Conservation (phyloP, 805 yeast genomes). For the Maudiozyma serrabonitensis region DNA sequence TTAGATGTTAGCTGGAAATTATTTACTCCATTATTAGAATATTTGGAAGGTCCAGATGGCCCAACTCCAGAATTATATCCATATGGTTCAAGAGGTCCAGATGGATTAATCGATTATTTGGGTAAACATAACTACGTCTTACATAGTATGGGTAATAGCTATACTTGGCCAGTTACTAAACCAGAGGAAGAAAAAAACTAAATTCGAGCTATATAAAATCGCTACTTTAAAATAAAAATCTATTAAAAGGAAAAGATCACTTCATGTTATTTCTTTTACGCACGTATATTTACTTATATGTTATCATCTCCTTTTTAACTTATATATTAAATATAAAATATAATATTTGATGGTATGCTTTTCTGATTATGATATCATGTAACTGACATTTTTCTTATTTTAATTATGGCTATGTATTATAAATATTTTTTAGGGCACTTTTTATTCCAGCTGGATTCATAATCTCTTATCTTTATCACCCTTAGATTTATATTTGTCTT, state of each 20-base stretch:
- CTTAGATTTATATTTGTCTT: slow-evolving; percentile 52
- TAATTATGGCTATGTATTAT: too few species aligned
- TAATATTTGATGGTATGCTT: too few species aligned
- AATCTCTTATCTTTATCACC: not conserved
- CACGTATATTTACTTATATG: not conserved
- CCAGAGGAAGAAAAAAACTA: slow-evolving; percentile 19
- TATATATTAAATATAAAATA: too few species aligned
- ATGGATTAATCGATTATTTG: slow-evolving; percentile 50
- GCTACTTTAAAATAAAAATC: not conserved
- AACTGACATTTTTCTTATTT: too few species aligned
- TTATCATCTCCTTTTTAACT: not conserved
- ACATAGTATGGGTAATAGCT: slow-evolving; percentile 44
- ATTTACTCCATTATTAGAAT: slow-evolving; percentile 82
- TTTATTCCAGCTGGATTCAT: too few species aligned
- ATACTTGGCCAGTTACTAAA: slow-evolving; percentile 86
- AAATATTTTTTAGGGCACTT: not conserved
- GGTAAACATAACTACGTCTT: slow-evolving; percentile 64
- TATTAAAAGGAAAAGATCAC: not conserved
- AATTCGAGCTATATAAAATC: not conserved
- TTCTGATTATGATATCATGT: too few species aligned
- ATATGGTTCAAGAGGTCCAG: slow-evolving; percentile 90
- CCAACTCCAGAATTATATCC: slow-evolving; percentile 63
- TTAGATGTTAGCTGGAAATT: slow-evolving; percentile 86
- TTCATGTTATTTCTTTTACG: not conserved
- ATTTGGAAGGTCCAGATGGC: slow-evolving; percentile 61